Conservation (phyloP, 2,329 filamentous ascomycete species). For the Talaromyces verruculosus region DNA sequence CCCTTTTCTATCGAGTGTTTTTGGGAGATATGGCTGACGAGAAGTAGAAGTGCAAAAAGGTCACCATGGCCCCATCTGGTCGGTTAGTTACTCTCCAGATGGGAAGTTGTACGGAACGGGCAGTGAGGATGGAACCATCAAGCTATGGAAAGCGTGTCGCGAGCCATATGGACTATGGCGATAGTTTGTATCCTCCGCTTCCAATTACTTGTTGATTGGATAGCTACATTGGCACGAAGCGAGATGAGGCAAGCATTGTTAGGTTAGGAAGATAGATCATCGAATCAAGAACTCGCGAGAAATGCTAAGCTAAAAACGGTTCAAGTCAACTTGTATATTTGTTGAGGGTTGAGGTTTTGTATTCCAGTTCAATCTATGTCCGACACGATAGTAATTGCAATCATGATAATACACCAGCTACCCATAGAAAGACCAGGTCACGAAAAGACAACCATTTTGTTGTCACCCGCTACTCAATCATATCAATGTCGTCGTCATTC, state of each 20-base stretch:
- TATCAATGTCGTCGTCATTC: constrained; percentile 62
- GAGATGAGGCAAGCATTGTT: not conserved
- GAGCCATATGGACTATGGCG: constrained; percentile 67
- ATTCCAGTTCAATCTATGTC: not conserved
- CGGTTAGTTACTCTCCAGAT: constrained; percentile 88
- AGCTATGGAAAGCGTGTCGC: constrained; percentile 72
- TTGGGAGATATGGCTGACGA: not conserved
- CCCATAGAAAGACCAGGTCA: not conserved
- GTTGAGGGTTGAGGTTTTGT: not conserved
- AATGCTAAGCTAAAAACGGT: too few species aligned
- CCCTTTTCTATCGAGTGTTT: not conserved
- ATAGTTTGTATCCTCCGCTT: constrained; percentile 31
- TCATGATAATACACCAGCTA: not conserved
- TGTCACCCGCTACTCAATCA: constrained; percentile 58
- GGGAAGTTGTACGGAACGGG: constrained; percentile 95
- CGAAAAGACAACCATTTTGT: not conserved
- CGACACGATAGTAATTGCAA: not conserved
- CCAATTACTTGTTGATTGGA: not conserved
- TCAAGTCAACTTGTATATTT: too few species aligned
- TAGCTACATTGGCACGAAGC: not conserved
- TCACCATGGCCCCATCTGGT: constrained; percentile 97
- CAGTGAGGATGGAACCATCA: constrained; percentile 96
- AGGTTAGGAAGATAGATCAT: constrained; percentile 2
- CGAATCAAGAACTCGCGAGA: not conserved
- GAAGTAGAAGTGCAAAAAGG: constrained; percentile 82